Percentiles rank a stretch among this genome's conserved stretches.
Evolutionary conservation across 2,329 filamentous ascomycete genomes (phyloP).

Genomic region (Shiraia sp.): DNA sequence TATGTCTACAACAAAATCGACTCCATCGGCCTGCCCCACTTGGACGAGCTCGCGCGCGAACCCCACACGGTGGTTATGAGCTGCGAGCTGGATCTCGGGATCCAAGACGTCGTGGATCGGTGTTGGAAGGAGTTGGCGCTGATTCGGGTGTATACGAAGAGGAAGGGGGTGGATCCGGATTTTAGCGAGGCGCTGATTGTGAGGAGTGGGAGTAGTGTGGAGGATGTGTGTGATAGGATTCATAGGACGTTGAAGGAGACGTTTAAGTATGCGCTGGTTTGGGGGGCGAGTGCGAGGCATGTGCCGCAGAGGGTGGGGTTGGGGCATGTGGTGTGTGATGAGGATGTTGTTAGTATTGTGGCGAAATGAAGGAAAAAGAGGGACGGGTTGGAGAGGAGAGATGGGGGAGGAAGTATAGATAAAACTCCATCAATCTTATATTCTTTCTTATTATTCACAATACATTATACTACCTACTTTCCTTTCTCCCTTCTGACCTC

Average conservation of each 20-base stretch:
- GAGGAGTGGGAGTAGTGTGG: slow-evolving; percentile 81
- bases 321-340: slow-evolving; percentile 73
- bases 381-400: no score
- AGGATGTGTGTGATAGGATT: slow-evolving; percentile 95
- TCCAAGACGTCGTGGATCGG: slow-evolving; percentile 89
- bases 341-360: slow-evolving; percentile 71
- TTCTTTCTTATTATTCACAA: no score
- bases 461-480: no score
- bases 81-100: slow-evolving; percentile 92
- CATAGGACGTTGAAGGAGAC: slow-evolving; percentile 95
- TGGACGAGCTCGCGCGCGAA: slow-evolving; percentile 89
- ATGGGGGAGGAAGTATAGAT: no score
- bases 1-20: slow-evolving; percentile 99
- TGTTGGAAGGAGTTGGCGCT: slow-evolving; percentile 93
- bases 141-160: slow-evolving; percentile 86
- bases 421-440: no score
- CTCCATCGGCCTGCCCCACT: slow-evolving; percentile 87
- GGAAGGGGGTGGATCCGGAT: slow-evolving; percentile 87
- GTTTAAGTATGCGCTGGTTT: slow-evolving; percentile 98
- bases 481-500: no score
- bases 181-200: slow-evolving; percentile 94
- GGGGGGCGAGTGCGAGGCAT: slow-evolving; percentile 95
- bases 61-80: slow-evolving; percentile 96
- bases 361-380: no score
- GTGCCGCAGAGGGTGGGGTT: slow-evolving; percentile 91